These are phyloP conservation scores for Podaxis carcinomalis DNA, from an alignment of 768 basidiomycete genomes.

Conservation along the genomic window DNA sequence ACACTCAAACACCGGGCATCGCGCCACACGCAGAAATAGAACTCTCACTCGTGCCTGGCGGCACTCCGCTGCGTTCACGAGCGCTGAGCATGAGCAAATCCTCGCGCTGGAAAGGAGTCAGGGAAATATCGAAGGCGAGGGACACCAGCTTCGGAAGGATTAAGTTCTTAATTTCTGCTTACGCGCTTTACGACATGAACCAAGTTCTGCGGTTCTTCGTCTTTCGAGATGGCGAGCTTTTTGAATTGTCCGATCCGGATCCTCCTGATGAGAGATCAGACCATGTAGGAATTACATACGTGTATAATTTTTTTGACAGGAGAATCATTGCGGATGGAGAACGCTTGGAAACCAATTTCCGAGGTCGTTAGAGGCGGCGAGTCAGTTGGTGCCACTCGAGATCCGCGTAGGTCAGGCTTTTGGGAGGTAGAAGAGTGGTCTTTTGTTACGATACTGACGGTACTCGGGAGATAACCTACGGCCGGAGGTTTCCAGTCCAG, in stretches of 20 bases:
- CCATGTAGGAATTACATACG: background rate
- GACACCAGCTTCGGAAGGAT: background rate
- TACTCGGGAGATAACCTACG: background rate
- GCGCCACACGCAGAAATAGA: background rate
- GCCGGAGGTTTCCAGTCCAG: background rate
- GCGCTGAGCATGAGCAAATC: background rate
- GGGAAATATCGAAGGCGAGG: conserved; percentile 1
- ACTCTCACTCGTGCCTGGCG: background rate
- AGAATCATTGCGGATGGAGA: background rate
- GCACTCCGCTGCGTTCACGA: background rate
- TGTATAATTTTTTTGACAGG: background rate
- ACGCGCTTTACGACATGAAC: background rate
- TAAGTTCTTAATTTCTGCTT: background rate
- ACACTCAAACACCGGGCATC: background rate
- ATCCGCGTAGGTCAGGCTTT: background rate
- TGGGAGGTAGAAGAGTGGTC: background rate
- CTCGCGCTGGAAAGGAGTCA: background rate
- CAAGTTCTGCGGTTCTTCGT: background rate
- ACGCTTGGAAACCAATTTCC: conserved; percentile 1
- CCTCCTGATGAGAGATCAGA: background rate
- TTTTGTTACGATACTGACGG: background rate
- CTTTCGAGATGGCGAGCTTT: background rate
- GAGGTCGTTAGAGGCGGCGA: background rate
- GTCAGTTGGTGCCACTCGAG: background rate
- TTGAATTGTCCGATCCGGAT: conserved; percentile 9